Evolutionary conservation across 805 yeast genomes (phyloP).

Genomic region (Jamesozyma spencerorum): DNA sequence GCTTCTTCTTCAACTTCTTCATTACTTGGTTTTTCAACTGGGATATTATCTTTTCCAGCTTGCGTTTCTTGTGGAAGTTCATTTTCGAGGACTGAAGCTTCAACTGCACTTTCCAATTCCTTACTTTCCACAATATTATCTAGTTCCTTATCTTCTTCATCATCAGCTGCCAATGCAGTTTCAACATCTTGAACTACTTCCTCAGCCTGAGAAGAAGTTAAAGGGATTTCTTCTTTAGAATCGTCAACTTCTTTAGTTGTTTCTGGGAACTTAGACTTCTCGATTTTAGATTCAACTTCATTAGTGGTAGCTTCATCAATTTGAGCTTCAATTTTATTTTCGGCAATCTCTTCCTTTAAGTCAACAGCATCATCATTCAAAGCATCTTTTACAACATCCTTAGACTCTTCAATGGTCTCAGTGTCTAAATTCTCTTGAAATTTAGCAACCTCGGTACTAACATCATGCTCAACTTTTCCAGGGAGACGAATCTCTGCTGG

Average conservation of each 20-base stretch:
- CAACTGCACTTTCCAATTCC: not conserved
- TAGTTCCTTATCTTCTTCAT: not conserved
- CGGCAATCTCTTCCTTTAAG: conserved; percentile 3
- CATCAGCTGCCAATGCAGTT: conserved; percentile 4
- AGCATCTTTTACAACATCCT: not conserved
- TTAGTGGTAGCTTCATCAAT: conserved; percentile 1
- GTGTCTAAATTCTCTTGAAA: conserved; percentile 5
- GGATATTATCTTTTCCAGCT: conserved; percentile 6
- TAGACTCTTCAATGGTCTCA: conserved; percentile 7
- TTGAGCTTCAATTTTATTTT: not conserved
- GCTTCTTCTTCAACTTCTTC: conserved; percentile 27
- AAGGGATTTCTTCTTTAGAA: conserved; percentile 1
- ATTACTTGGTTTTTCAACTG: conserved; percentile 3
- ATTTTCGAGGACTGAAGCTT: not conserved
- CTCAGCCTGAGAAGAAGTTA: conserved; percentile 5
- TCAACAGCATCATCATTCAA: conserved; percentile 1
- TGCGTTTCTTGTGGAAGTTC: conserved; percentile 1
- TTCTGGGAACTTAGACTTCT: conserved; percentile 2
- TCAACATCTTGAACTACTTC: conserved; percentile 6
- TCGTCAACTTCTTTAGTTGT: not conserved
- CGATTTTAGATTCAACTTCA: conserved; percentile 6
- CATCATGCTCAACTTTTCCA: conserved; percentile 2
- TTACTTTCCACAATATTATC: no score
- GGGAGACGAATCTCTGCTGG: not conserved
- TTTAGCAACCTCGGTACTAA: conserved; percentile 1